A percentile compares a stretch with the other conserved stretches of the same genome.
These are phyloP conservation scores for Hyaloscypha bicolor DNA, from an alignment of 495 filamentous ascomycete genomes.

Conservation along the genomic window DNA sequence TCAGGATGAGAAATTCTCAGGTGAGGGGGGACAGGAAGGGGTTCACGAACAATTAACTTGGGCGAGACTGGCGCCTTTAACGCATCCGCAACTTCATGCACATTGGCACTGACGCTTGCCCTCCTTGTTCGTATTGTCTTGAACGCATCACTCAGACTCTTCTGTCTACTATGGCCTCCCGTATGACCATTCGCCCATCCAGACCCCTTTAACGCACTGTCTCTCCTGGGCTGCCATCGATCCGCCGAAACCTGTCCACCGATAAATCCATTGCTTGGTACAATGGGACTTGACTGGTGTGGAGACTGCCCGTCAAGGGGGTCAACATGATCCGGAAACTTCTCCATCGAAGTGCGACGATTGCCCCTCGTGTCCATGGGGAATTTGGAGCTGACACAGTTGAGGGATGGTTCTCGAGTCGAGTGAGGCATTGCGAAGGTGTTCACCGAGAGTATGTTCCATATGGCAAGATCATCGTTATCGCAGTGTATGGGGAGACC, in stretches of 20 bases:
- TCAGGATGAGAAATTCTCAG: slow-evolving; percentile 15
- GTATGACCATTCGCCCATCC: slow-evolving; percentile 37
- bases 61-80: slow-evolving; percentile 89
- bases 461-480: slow-evolving; percentile 11
- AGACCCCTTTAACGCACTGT: slow-evolving; percentile 35
- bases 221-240: slow-evolving; percentile 56
- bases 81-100: slow-evolving; percentile 89
- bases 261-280: slow-evolving; percentile 34
- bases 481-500: background rate
- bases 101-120: slow-evolving; percentile 85
- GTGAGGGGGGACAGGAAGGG: background rate
- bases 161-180: slow-evolving; percentile 64
- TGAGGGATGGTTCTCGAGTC: slow-evolving; percentile 29
- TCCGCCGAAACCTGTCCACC: slow-evolving; percentile 41
- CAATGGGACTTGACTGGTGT: slow-evolving; percentile 34
- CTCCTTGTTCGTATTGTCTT: slow-evolving; percentile 74
- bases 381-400: slow-evolving; percentile 32
- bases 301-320: slow-evolving; percentile 15
- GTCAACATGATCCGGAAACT: slow-evolving; percentile 56
- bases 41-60: slow-evolving; percentile 73
- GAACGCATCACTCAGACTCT: slow-evolving; percentile 85
- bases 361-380: slow-evolving; percentile 34
- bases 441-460: slow-evolving; percentile 14
- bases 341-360: slow-evolving; percentile 46
- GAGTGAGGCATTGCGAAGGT: slow-evolving; percentile 43